Evolutionary conservation across 345 rosid genomes (phyloP), one percentile per base, ranked within the genome.

Genomic region (Clarkia xantiana): DNA sequence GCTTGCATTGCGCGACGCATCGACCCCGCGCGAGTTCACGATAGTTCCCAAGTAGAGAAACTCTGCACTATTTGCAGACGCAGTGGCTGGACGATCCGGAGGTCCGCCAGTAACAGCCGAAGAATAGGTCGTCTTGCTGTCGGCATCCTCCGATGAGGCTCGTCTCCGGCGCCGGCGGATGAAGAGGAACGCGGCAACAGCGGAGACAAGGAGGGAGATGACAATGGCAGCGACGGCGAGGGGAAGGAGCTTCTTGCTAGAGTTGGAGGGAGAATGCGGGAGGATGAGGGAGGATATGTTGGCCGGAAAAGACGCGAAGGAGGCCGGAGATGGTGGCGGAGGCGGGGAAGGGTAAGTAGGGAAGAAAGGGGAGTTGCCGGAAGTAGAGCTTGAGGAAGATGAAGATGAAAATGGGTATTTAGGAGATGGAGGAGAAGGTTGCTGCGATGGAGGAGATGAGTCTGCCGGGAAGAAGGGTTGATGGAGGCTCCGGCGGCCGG

Each of bases 241-340:
- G 14, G 94, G 91, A 43, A 88, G 76, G 62, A 71, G 69, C 6
- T 82, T 75, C 46, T 81, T 70, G 66, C 90, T 82, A 65, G 83
- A 86, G 47, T 86, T 85, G 3, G 54, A 52, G 39, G 51, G 82
- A 75, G 87, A 63, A 57, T 70, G 77, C 9, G 96, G 96, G 46
- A 91, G 79, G 67, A 70, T 72, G 10, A 91, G 79, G 42, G 94
- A 79, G 64, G 95, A 86, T 64, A 90, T 81, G 53, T 90, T 90
- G 46, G 94, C 97, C 0, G 97, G 97, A 62, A 86, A 90, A 23
- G 97, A 81, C 17, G 86, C 94, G 52, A 73, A 81, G 2, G 75
- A 40, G 3, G 83, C 60, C 0, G 96, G 82, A 43, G 88, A 53
- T 4, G 94, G 94, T 6, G 61, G 61, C 1, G 96, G 95, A 3